These are phyloP conservation scores for Inga leiocalycina DNA, from an alignment of 306 rosid genomes.

Conservation along the genomic window DNA sequence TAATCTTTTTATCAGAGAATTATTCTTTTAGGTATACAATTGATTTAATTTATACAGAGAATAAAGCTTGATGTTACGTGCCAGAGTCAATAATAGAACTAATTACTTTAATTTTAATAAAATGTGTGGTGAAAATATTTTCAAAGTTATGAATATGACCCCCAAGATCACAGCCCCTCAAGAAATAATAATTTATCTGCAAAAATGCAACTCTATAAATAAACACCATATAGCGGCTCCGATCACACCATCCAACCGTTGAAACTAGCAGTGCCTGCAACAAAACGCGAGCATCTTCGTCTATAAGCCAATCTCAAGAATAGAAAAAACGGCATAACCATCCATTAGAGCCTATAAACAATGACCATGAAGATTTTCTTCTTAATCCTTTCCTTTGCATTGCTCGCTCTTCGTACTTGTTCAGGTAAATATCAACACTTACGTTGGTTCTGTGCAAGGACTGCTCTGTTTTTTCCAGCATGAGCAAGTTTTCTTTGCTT, in stretches of 20 bases:
- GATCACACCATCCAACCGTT: not conserved
- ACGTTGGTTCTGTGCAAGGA: not conserved
- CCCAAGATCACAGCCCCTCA: not conserved
- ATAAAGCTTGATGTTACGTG: not conserved
- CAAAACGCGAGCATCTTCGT: not conserved
- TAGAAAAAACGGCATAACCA: constrained; percentile 7
- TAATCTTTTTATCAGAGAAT: not conserved
- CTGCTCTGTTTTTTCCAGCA: not conserved
- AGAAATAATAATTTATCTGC: not conserved
- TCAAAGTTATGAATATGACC: not conserved
- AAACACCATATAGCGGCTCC: not conserved
- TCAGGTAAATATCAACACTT: constrained; percentile 36
- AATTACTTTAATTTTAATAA: not conserved
- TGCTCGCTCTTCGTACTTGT: constrained; percentile 40
- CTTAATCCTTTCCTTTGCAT: constrained; percentile 35
- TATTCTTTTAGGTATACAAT: not conserved
- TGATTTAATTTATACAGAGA: too few relatives aligned
- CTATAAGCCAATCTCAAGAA: constrained; percentile 25
- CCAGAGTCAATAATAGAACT: not conserved
- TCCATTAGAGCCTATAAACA: not conserved
- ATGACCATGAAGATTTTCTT: constrained; percentile 41
- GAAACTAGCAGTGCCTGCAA: not conserved
- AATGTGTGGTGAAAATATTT: not conserved
- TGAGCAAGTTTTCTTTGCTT: not conserved
- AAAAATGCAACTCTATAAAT: not conserved